Evolutionary conservation across 257 asterid species (phyloP).

Genomic region (Buddleja alternifolia): DNA sequence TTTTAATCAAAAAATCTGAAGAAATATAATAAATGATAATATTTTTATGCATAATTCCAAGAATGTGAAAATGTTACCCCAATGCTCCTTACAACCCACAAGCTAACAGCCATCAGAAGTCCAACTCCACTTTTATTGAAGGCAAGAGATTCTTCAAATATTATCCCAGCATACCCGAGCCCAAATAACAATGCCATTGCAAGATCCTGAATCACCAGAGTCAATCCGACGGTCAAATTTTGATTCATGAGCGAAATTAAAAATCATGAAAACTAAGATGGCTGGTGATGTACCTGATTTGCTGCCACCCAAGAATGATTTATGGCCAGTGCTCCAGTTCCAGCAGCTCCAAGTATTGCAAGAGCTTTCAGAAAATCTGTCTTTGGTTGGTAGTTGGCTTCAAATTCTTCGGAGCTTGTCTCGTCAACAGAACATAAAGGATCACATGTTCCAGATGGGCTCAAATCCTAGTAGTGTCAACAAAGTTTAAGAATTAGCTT

Average conservation of each 20-base stretch:
- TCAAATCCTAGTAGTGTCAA: constrained; percentile 40
- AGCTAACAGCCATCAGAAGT: constrained; percentile 93
- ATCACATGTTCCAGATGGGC: constrained; percentile 79
- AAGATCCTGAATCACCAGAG: constrained; percentile 66
- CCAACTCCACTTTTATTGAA: constrained; percentile 99
- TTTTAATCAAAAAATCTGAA: not conserved
- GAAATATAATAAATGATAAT: too few species aligned
- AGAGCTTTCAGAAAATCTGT: constrained; percentile 85
- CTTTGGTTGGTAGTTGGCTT: constrained; percentile 76
- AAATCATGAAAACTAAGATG: constrained; percentile 15
- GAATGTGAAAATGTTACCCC: constrained; percentile 58
- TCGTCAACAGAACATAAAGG: constrained; percentile 95
- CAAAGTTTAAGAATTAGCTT: constrained; percentile 5
- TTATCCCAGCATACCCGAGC: constrained; percentile 89
- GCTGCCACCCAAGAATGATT: constrained; percentile 97
- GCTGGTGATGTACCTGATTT: constrained; percentile 67
- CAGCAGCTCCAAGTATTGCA: constrained; percentile 83
- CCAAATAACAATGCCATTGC: constrained; percentile 91
- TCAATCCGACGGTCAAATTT: constrained; percentile 25
- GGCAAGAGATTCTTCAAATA: constrained; percentile 96
- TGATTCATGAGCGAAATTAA: constrained; percentile 24
- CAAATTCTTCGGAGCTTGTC: constrained; percentile 70
- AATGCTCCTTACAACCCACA: constrained; percentile 92
- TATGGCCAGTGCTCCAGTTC: constrained; percentile 82
- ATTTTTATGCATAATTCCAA: too few species aligned